Base-by-base conservation (phyloP, 139 green algal genomes). In the Coelastrella sp. region DNA sequence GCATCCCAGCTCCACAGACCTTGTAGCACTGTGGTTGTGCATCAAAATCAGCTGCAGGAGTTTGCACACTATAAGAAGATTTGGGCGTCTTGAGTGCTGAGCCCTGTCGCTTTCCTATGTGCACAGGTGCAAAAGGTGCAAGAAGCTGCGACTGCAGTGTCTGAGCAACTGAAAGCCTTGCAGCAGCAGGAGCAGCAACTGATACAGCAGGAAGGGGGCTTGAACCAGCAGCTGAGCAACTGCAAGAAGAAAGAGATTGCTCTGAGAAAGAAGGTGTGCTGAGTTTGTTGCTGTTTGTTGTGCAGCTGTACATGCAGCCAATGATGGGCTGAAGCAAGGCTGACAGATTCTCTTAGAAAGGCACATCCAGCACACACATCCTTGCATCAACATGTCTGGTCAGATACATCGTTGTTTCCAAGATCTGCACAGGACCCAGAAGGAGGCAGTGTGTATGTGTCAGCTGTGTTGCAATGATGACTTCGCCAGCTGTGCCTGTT, bases 231-330 rank as follows among this genome's bases (percentile, higher is more conserved):
- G 64, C 57, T 92, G 80, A 7, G 58, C 0, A 65, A 66, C 13
- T 78, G 60, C 6, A 76, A 90, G 57, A 68, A 8, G 59, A 61
- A 86, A 32, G 80, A 87, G 80, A 19, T 83, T 23, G 22, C 57
- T 0, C 19, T 64, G 3, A 83, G 7, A 23, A 75, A 87, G 77
- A 80, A 32, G 86, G 80, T 89, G 20, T 59, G 59, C n/a, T 2
- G 13, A 16, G 6, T 8, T n/a, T 3, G 17, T 76, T 7, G 14
- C 17, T 23, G 17, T 76, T 6, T 76, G 16, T 7, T 3, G 8
- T 7, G 10, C 7, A 68, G 7, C 61, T 17, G 61, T 68, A 10
- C 61, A 68, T n/a, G n/a, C n/a, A n/a, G n/a, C n/a, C n/a, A n/a
- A n/a, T n/a, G n/a, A n/a, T n/a, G n/a, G n/a, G 10, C 10, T 68